Evolutionary conservation across 2,329 filamentous ascomycete genomes (phyloP).

Genomic region (Chaetomiaceae sp.): DNA sequence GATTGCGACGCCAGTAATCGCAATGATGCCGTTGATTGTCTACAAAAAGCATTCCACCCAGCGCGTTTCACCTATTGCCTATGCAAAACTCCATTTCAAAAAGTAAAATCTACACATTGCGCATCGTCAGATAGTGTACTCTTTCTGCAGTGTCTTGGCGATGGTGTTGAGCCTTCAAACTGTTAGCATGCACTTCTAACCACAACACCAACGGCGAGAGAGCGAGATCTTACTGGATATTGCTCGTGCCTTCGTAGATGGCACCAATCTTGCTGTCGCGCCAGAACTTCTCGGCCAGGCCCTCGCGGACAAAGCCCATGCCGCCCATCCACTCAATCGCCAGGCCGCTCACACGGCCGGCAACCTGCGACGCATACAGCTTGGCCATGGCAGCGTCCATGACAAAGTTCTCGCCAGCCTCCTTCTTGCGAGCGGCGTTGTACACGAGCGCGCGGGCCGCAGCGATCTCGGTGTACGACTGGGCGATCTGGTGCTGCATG

Average conservation of each 20-base stretch:
- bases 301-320: conserved; percentile 97
- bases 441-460: conserved; percentile 90
- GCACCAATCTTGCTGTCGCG: conserved; percentile 97
- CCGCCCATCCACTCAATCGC: conserved; percentile 99
- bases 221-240: conserved; percentile 54
- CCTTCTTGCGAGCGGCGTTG: conserved; percentile 97
- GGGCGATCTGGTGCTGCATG: conserved; percentile 98
- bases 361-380: conserved; percentile 89
- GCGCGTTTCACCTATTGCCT: conserved; percentile 6
- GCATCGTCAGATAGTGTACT: conserved; percentile 45
- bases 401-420: conserved; percentile 92
- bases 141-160: conserved; percentile 58
- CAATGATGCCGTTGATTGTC: background rate
- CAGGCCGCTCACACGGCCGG: conserved; percentile 74
- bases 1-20: too few relatives aligned
- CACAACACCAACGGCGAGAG: background rate
- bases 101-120: background rate
- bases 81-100: conserved; percentile 11
- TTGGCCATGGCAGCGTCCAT: conserved; percentile 98
- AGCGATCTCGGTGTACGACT: conserved; percentile 89
- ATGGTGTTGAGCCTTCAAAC: conserved; percentile 55
- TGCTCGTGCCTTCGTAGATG: conserved; percentile 91
- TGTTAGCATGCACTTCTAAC: conserved; percentile 25
- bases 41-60: conserved; percentile 1
- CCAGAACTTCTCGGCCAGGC: conserved; percentile 96